Base-by-base conservation (phyloP, 108 stramenopile species). In the Nitzschia sp. region DNA sequence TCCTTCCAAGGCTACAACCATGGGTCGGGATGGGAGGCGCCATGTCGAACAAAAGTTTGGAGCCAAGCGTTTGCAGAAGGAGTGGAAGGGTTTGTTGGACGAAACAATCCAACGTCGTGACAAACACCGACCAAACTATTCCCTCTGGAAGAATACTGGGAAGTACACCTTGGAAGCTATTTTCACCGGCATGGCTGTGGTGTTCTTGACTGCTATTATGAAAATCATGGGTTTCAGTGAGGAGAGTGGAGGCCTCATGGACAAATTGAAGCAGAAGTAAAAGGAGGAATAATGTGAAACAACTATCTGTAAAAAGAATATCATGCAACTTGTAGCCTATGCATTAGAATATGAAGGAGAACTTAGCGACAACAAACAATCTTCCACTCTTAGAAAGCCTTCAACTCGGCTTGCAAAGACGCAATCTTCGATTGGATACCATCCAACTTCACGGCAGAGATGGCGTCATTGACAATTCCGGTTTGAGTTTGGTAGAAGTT, bases 361-460 rank as follows among this genome's bases (percentile, higher is more conserved):
- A 34, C 29, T 1, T 34, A 34, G 29, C 29, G 29, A 34, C 29
- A 34, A 34, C 29, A 34, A 34, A 34, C 29, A 34, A 34, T 5
- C 29, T 34, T 34, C 5, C 41, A 22, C n/a, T 9, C 26, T 65
- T 76, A 76, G 69, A 70, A 51, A 48, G 25, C 50, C 14, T 65
- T 68, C 62, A 76, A 55, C 53, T 90, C 73, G 53, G 71, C 74
- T 73, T 91, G 67, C 53, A 94, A 85, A 11, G 85, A 77, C n/a
- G 75, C 88, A 61, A 94, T 94, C 78, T 88, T 79, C 9, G 82
- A 82, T 72, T 83, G 75, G 59, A 91, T 81, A 29, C 79, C 71
- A 10, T 77, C 79, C 17, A 63, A 69, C 87, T 88, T 91, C 53
- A 92, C 59, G 14, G 73, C 71, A 38, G 53, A 67, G 68, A 94